A percentile compares a stretch with the other conserved stretches of the same genome.
phyloP scores from a whole-genome alignment of 371 early-diverging fungal species.

The Syncephalastrum contaminatum region DNA sequence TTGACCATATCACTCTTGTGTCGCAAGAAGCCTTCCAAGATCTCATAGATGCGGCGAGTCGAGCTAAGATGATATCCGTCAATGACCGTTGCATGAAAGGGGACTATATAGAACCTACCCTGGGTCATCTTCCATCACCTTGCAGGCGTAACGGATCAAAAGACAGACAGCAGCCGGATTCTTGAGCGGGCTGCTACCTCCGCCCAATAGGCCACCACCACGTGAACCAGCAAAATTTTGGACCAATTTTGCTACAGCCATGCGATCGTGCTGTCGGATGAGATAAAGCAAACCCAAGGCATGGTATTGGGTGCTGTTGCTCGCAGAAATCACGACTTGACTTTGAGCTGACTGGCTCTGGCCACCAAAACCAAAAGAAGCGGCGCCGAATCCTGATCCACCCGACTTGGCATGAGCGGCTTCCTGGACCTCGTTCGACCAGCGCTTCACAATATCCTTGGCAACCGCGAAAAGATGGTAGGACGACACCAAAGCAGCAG shows the following conservation, averaged over 20 bases:
- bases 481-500: constrained; percentile 92
- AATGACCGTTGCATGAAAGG: not conserved
- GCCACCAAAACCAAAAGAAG: constrained; percentile 54
- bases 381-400: constrained; percentile 44
- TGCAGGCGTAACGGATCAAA: constrained; percentile 90
- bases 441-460: constrained; percentile 84
- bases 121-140: constrained; percentile 91
- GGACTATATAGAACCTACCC: constrained; percentile 30
- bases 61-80: constrained; percentile 42
- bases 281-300: constrained; percentile 93
- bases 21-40: constrained; percentile 88
- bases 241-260: constrained; percentile 96
- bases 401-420: constrained; percentile 77
- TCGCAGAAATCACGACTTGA: constrained; percentile 54
- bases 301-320: constrained; percentile 93
- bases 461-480: constrained; percentile 82
- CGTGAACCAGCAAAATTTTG: constrained; percentile 77
- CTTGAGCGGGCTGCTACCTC: constrained; percentile 60
- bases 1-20: constrained; percentile 97
- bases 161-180: constrained; percentile 90
- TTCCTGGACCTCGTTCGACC: constrained; percentile 91
- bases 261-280: constrained; percentile 94
- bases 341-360: constrained; percentile 29
- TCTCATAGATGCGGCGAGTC: constrained; percentile 70
- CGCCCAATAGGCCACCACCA: constrained; percentile 45